Conservation (phyloP, 2,329 filamentous ascomycete genomes). For the Pestalotiopsis sp. region DNA sequence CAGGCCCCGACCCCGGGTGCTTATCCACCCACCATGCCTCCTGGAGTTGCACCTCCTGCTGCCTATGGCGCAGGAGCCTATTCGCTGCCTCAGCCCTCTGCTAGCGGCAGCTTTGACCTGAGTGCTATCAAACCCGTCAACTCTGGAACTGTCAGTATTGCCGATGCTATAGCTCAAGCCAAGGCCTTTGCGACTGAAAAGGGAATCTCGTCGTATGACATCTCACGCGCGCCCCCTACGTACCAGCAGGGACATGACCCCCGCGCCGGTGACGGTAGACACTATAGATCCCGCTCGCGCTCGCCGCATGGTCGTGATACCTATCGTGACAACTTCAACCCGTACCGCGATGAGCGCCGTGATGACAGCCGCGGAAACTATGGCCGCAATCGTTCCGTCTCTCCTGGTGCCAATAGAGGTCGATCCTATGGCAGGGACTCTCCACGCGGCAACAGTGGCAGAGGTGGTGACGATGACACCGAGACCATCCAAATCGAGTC, state of each 20-base stretch:
- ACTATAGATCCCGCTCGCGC: slow-evolving; percentile 72
- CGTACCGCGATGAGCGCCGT: slow-evolving; percentile 84
- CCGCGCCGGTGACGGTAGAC: slow-evolving; percentile 51
- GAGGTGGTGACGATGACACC: slow-evolving; percentile 65
- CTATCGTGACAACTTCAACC: slow-evolving; percentile 77
- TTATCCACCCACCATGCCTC: slow-evolving; percentile 40
- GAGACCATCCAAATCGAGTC: slow-evolving; percentile 89
- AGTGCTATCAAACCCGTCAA: slow-evolving; percentile 78
- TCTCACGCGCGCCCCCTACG: slow-evolving; percentile 44
- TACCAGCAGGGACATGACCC: slow-evolving; percentile 38
- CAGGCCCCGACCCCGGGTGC: slow-evolving; percentile 40
- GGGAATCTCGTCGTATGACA: slow-evolving; percentile 66
- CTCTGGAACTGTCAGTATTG: slow-evolving; percentile 80
- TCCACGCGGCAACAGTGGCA: slow-evolving; percentile 55
- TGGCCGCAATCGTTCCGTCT: slow-evolving; percentile 74
- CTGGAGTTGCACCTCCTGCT: slow-evolving; percentile 38
- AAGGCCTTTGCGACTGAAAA: slow-evolving; percentile 81
- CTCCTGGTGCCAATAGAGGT: slow-evolving; percentile 58
- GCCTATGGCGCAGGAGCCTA: slow-evolving; percentile 43
- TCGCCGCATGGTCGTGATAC: slow-evolving; percentile 71
- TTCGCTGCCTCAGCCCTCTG: slow-evolving; percentile 67
- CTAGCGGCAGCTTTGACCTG: slow-evolving; percentile 77
- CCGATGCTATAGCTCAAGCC: slow-evolving; percentile 83
- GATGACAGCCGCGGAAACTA: slow-evolving; percentile 61
- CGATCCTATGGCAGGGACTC: slow-evolving; percentile 58